Conservation (phyloP, 192 early-diverging fungal genomes). For the Gonapodya sp. region DNA sequence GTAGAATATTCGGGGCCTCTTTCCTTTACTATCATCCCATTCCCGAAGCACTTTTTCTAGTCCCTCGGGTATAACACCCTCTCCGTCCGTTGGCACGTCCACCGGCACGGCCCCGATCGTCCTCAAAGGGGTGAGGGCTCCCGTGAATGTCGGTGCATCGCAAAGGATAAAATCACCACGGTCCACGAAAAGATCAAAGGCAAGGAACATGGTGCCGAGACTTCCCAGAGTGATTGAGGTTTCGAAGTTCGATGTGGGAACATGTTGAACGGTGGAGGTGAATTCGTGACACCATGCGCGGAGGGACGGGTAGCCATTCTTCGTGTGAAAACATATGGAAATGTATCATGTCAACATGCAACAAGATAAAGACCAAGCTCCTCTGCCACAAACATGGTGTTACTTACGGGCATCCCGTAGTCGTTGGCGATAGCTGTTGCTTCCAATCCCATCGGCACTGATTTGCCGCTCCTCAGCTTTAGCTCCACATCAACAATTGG, state of each 20-base stretch:
- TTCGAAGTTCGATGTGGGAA: neutral
- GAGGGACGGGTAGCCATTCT: neutral
- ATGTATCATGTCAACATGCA: too few relatives aligned
- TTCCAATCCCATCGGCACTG: neutral
- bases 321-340: too few relatives aligned
- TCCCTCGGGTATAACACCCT: constrained; percentile 52
- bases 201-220: constrained; percentile 8
- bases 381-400: neutral
- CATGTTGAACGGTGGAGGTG: neutral
- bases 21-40: constrained; percentile 26
- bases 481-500: constrained; percentile 9
- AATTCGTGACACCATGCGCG: neutral
- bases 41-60: constrained; percentile 38
- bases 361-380: too few relatives aligned
- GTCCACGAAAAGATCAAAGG: neutral
- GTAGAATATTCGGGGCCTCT: constrained; percentile 44
- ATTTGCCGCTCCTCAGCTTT: neutral
- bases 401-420: neutral
- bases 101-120: constrained; percentile 17
- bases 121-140: neutral
- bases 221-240: neutral
- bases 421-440: neutral
- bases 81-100: constrained; percentile 45
- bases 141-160: constrained; percentile 2
- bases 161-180: neutral